A percentile compares a stretch with the other conserved stretches of the same genome.
Conservation (phyloP, 495 filamentous ascomycete genomes). For the Daldinia vernicosa region DNA sequence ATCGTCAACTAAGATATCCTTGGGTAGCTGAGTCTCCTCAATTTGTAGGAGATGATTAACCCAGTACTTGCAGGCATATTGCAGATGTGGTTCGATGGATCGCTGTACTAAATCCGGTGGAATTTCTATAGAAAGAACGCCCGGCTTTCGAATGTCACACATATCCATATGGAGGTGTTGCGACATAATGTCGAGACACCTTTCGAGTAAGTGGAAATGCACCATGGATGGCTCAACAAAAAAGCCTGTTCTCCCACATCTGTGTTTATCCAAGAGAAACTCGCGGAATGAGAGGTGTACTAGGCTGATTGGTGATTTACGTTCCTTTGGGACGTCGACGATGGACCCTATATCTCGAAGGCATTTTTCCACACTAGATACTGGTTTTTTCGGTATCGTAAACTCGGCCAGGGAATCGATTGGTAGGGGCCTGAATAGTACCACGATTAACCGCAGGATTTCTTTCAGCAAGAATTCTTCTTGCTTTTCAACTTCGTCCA, state of each 20-base stretch:
- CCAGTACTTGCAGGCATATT: conserved; percentile 27
- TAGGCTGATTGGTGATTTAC: not conserved
- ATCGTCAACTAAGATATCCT: not conserved
- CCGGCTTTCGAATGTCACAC: conserved; percentile 15
- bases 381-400: not conserved
- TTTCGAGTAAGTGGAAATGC: conserved; percentile 10
- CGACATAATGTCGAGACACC: conserved; percentile 25
- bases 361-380: not conserved
- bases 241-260: not conserved
- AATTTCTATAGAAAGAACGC: not conserved
- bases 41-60: conserved; percentile 14
- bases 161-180: conserved; percentile 17
- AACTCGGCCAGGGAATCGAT: not conserved
- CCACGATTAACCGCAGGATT: conserved; percentile 9
- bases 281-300: conserved; percentile 25
- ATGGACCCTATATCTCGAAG: conserved; percentile 12
- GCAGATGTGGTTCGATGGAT: conserved; percentile 11
- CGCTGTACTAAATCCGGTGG: not conserved
- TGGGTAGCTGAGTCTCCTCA: not conserved
- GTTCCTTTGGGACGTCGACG: conserved; percentile 9
- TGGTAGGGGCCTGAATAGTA: conserved; percentile 15
- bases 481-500: conserved; percentile 9
- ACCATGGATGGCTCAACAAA: not conserved
- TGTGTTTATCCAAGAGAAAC: conserved; percentile 14
- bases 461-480: not conserved